A percentile compares a stretch with the other conserved stretches of the same genome.
These are phyloP conservation scores for Talaromyces sp. DNA, from an alignment of 2,329 filamentous ascomycete genomes.

Conservation along the genomic window DNA sequence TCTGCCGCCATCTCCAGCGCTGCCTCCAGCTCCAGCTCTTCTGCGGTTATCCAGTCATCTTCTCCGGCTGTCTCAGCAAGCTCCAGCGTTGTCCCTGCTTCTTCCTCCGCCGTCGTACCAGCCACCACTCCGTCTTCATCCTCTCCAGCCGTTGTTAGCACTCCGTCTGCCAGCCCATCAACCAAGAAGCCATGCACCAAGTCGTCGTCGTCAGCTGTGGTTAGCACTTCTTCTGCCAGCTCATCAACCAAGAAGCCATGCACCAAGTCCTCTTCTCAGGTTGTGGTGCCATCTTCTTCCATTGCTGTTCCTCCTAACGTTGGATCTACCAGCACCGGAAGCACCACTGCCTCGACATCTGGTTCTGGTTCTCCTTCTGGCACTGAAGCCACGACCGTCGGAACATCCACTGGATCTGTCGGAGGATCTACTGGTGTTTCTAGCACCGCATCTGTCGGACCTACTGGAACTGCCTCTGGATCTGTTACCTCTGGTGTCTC, in stretches of 20 bases:
- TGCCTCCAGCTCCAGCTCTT: conserved; percentile 1
- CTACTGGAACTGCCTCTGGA: conserved; percentile 13
- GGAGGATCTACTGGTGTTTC: conserved; percentile 7
- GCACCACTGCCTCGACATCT: neutral
- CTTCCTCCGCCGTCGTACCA: neutral
- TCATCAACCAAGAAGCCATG: neutral
- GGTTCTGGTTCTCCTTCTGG: neutral
- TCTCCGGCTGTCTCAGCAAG: neutral
- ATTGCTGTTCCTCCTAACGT: conserved; percentile 9
- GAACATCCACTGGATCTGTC: neutral
- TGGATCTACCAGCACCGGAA: conserved; percentile 2
- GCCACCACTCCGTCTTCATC: neutral
- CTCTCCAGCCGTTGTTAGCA: neutral
- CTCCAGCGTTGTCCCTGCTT: neutral
- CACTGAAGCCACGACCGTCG: neutral
- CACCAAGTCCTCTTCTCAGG: conserved; percentile 7
- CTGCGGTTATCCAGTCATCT: neutral
- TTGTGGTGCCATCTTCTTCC: neutral
- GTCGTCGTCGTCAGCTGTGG: neutral
- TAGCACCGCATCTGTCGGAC: conserved; percentile 2
- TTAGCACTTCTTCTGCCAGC: neutral
- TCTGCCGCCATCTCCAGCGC: neutral
- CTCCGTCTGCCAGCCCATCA: neutral
- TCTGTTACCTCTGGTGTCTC: conserved; percentile 16
- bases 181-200: conserved; percentile 1